These are phyloP conservation scores for Houttuynia cordata DNA, from an alignment of 164 flowering plant genomes.

Conservation along the genomic window DNA sequence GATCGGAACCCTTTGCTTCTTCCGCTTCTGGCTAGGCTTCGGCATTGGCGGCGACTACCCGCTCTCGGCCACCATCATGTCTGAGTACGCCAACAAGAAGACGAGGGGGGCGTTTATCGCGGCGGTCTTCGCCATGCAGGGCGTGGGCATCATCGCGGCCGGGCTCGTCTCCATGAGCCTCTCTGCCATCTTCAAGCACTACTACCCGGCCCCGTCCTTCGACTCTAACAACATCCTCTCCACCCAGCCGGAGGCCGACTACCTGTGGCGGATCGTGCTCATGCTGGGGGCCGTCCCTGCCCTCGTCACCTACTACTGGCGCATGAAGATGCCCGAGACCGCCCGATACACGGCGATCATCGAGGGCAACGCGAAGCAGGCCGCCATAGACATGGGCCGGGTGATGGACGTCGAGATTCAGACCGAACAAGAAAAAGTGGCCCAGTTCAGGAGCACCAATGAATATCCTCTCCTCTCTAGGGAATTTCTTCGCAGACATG, in stretches of 20 bases:
- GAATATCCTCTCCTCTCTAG: slow-evolving; percentile 22
- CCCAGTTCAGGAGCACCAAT: slow-evolving; percentile 20
- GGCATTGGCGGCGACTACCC: slow-evolving; percentile 49
- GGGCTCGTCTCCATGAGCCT: slow-evolving; percentile 37
- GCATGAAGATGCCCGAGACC: slow-evolving; percentile 82
- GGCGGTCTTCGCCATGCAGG: slow-evolving; percentile 54
- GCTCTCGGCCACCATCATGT: slow-evolving; percentile 50
- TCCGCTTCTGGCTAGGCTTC: slow-evolving; percentile 53
- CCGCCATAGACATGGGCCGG: slow-evolving; percentile 45
- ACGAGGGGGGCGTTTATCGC: slow-evolving; percentile 46
- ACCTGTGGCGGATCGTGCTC: slow-evolving; percentile 54
- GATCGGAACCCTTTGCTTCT: slow-evolving; percentile 40
- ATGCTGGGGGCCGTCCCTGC: slow-evolving; percentile 75
- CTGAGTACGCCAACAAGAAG: slow-evolving; percentile 38
- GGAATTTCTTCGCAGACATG: slow-evolving; percentile 33
- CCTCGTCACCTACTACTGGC: slow-evolving; percentile 55
- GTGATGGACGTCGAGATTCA: slow-evolving; percentile 37
- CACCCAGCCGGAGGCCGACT: slow-evolving; percentile 38
- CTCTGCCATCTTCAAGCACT: slow-evolving; percentile 20
- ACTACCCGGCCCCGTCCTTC: slow-evolving; percentile 12
- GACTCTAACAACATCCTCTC: slow-evolving; percentile 4
- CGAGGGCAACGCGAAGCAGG: slow-evolving; percentile 50
- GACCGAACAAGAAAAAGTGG: slow-evolving; percentile 28
- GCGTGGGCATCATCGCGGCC: slow-evolving; percentile 43
- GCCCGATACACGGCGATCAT: slow-evolving; percentile 81